Conservation (phyloP, 2,329 filamentous ascomycete species). For the Colletotrichum tamarilloi region DNA sequence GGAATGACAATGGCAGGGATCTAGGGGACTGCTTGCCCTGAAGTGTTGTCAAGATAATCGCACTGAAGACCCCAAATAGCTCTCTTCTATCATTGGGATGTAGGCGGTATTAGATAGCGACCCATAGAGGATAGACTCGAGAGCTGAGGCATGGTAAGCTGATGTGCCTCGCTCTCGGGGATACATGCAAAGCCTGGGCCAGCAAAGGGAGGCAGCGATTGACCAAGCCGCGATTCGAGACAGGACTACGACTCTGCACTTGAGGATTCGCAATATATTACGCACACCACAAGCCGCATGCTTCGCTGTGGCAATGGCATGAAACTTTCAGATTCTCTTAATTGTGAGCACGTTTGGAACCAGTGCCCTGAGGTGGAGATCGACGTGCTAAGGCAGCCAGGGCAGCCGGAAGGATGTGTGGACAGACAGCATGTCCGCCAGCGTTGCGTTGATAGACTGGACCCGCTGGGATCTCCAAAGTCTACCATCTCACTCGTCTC, state of each 20-base stretch:
- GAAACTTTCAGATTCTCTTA: background rate
- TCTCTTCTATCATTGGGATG: background rate
- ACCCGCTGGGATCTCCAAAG: background rate
- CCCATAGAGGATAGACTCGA: background rate
- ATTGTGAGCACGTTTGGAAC: background rate
- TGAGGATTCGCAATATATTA: background rate
- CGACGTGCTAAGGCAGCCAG: background rate
- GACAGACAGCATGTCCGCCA: background rate
- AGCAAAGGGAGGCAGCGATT: background rate
- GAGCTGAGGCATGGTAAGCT: background rate
- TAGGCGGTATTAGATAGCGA: background rate
- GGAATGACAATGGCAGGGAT: background rate
- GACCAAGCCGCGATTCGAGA: background rate
- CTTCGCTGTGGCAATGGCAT: background rate
- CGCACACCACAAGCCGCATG: background rate
- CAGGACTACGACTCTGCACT: background rate
- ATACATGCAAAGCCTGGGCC: background rate
- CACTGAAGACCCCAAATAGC: background rate
- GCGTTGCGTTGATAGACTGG: background rate
- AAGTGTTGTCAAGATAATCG: background rate
- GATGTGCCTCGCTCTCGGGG: background rate
- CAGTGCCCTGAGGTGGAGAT: background rate
- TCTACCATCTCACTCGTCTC: slow-evolving; percentile 1
- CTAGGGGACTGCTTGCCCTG: background rate
- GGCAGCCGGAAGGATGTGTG: background rate